Percentiles rank a stretch among this genome's conserved stretches.
phyloP scores from a whole-genome alignment of 805 yeast genomes.

The Starmerella vitae region DNA sequence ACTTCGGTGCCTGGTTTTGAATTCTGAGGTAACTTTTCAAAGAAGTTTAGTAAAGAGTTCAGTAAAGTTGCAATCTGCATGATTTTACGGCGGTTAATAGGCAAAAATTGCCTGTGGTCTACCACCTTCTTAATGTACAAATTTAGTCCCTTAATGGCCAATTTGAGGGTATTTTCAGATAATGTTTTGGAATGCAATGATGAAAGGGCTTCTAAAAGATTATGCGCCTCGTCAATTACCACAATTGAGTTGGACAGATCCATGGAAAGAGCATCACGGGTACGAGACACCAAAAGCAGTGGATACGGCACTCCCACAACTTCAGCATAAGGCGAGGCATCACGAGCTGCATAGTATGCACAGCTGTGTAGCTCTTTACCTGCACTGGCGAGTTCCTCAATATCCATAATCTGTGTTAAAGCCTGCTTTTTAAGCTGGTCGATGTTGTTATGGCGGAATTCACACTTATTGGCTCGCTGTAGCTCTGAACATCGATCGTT shows the following conservation, averaged over 20 bases:
- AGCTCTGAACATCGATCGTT: conserved; percentile 73
- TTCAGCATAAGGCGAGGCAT: conserved; percentile 46
- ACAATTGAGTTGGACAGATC: conserved; percentile 52
- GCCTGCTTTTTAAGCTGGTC: conserved; percentile 26
- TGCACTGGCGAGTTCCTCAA: conserved; percentile 56
- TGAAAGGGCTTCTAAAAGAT: conserved; percentile 62
- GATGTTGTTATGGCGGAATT: conserved; percentile 31
- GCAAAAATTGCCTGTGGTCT: conserved; percentile 48
- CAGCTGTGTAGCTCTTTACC: conserved; percentile 51
- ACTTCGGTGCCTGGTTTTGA: conserved; percentile 43
- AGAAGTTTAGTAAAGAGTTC: conserved; percentile 37
- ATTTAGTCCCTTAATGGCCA: conserved; percentile 37
- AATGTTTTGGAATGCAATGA: conserved; percentile 53
- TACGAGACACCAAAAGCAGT: conserved; percentile 44
- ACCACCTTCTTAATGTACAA: conserved; percentile 47
- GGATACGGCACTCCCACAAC: conserved; percentile 80
- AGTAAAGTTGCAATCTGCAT: conserved; percentile 49
- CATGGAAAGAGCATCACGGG: conserved; percentile 48
- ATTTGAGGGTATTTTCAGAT: conserved; percentile 35
- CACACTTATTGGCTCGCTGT: conserved; percentile 37
- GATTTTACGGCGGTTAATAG: conserved; percentile 58
- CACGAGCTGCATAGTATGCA: conserved; percentile 68
- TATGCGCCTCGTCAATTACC: conserved; percentile 87
- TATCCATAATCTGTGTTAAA: conserved; percentile 56
- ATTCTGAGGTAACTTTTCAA: conserved; percentile 26